phyloP scores from a whole-genome alignment of 2,329 filamentous ascomycete species.

The Didymellaceae sp. region DNA sequence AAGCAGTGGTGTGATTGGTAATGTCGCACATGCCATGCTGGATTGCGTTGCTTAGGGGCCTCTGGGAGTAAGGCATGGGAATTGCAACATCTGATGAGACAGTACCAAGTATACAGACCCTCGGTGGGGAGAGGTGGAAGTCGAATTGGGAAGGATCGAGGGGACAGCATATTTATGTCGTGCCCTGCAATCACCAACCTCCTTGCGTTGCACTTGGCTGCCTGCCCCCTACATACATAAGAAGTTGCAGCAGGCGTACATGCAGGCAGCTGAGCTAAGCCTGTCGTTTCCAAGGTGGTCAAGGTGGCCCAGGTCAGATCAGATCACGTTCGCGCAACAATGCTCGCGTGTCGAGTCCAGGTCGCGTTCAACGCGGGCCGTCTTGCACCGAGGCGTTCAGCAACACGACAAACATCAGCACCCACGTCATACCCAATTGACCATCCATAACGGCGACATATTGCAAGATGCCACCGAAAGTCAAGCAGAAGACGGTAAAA shows the following conservation, averaged over 20 bases:
- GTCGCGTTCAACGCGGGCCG: slow-evolving; percentile 15
- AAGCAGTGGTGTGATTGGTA: not conserved
- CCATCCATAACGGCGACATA: too few relatives aligned
- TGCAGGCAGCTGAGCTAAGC: not conserved
- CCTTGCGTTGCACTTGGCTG: not conserved
- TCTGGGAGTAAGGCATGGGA: not conserved
- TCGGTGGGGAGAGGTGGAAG: not conserved
- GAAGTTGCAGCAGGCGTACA: not conserved
- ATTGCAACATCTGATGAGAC: not conserved
- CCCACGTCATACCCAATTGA: slow-evolving; percentile 11
- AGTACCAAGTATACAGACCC: not conserved
- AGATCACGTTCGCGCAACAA: not conserved
- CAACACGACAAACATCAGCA: slow-evolving; percentile 10
- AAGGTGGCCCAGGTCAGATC: not conserved
- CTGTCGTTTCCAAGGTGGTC: not conserved
- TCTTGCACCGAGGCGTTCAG: not conserved
- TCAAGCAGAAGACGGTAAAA: slow-evolving; percentile 27
- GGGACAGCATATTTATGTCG: slow-evolving; percentile 1
- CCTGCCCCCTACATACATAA: slow-evolving; percentile 1
- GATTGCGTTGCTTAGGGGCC: not conserved
- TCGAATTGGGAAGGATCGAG: not conserved
- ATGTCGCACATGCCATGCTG: not conserved
- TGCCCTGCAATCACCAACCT: not conserved
- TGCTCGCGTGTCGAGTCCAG: slow-evolving; percentile 4
- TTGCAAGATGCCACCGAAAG: slow-evolving; percentile 32